Evolutionary conservation across 1,284 basidiomycete species (phyloP).

Genomic region (Abortiporus biennis): DNA sequence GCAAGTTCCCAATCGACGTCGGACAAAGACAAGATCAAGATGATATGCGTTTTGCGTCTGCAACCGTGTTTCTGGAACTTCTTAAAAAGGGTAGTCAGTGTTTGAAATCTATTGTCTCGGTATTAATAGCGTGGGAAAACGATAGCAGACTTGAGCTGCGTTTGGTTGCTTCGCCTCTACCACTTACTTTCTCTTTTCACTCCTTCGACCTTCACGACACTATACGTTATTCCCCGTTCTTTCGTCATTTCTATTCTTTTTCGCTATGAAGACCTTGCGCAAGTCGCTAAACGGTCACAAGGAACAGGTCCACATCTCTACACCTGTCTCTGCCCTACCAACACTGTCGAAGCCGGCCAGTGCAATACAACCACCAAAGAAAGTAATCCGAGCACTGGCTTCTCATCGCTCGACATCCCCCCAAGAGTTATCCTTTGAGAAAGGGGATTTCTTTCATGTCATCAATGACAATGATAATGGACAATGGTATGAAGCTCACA

Average conservation of each 20-base stretch:
- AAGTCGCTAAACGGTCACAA: conserved; percentile 74
- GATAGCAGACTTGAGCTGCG: not conserved
- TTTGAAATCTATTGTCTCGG: conserved; percentile 6
- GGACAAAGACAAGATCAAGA: no score
- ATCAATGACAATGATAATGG: conserved; percentile 63
- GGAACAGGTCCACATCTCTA: conserved; percentile 61
- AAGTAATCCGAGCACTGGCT: conserved; percentile 86
- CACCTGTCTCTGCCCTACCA: conserved; percentile 51
- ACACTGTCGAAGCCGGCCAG: conserved; percentile 62
- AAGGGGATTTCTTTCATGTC: conserved; percentile 98
- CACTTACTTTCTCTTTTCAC: conserved; percentile 16
- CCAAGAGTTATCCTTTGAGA: conserved; percentile 86
- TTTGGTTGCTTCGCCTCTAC: not conserved
- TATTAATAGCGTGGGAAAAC: conserved; percentile 3
- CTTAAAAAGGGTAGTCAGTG: no score
- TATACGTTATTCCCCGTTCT: no score
- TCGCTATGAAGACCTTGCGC: conserved; percentile 79
- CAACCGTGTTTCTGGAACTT: no score
- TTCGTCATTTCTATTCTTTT: conserved; percentile 15
- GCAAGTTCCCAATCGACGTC: no score
- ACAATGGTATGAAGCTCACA: conserved; percentile 82
- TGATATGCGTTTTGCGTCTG: no score
- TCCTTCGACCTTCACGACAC: conserved; percentile 28
- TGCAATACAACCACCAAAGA: conserved; percentile 82
- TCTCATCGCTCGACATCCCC: conserved; percentile 71